Evolutionary conservation across 2,329 filamentous ascomycete species (phyloP).

Genomic region (Pochonia chlamydosporia): DNA sequence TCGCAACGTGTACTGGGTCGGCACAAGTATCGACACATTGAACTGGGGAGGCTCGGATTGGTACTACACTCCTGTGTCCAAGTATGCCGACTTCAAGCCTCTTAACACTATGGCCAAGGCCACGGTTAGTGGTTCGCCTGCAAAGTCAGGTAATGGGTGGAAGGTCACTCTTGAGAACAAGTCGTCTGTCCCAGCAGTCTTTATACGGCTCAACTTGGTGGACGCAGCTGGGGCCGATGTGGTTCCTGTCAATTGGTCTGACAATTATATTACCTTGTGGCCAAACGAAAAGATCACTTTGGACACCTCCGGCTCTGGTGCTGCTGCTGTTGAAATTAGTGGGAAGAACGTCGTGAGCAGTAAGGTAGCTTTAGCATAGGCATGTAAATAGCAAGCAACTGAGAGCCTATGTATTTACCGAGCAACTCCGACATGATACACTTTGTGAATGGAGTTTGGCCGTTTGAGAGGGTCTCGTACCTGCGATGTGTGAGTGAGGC

Average conservation of each 20-base stretch:
- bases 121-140: too few relatives aligned
- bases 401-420: too few relatives aligned
- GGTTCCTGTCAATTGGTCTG: constrained; percentile 49
- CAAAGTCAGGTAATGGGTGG: constrained; percentile 12
- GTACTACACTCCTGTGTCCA: constrained; percentile 51
- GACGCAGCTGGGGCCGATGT: constrained; percentile 38
- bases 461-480: too few relatives aligned
- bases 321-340: too few relatives aligned
- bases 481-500: too few relatives aligned
- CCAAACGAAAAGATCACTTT: constrained; percentile 49
- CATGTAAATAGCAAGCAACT: too few relatives aligned
- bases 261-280: constrained; percentile 59
- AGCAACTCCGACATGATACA: too few relatives aligned
- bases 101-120: constrained; percentile 31
- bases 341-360: too few relatives aligned
- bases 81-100: constrained; percentile 42
- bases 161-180: constrained; percentile 44
- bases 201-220: constrained; percentile 46
- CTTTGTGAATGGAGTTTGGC: too few relatives aligned
- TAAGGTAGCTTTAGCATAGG: too few relatives aligned
- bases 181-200: constrained; percentile 49
- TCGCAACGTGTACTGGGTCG: constrained; percentile 57
- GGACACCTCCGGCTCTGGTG: too few relatives aligned
- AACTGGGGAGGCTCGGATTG: constrained; percentile 53
- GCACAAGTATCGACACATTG: constrained; percentile 38